phyloP scores from a whole-genome alignment of 805 yeast genomes.

The Metschnikowia koreensis region DNA sequence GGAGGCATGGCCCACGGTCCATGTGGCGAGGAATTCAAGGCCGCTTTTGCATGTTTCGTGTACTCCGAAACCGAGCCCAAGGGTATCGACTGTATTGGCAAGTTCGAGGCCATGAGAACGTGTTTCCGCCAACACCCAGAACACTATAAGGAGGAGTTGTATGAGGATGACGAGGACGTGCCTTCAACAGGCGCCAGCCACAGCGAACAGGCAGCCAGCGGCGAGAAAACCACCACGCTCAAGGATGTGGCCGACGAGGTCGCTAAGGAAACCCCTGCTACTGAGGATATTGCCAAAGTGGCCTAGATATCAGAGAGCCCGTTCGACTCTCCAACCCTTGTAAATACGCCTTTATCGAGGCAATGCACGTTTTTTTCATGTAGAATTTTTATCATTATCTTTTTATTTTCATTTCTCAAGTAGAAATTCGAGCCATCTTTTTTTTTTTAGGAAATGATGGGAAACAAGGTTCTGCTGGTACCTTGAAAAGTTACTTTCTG shows the following conservation, averaged over 20 bases:
- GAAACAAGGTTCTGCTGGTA: too few relatives aligned
- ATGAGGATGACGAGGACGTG: constrained; percentile 63
- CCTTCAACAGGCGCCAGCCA: constrained; percentile 7
- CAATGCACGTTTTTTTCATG: neutral
- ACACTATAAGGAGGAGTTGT: constrained; percentile 85
- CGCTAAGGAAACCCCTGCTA: constrained; percentile 1
- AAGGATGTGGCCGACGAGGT: neutral
- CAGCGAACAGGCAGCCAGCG: too few relatives aligned
- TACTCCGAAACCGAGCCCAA: constrained; percentile 93
- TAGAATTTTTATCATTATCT: too few relatives aligned
- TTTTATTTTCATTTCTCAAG: too few relatives aligned
- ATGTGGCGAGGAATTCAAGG: constrained; percentile 94
- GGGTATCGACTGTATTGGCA: constrained; percentile 91
- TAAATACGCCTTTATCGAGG: neutral
- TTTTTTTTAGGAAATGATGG: too few relatives aligned
- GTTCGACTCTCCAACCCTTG: neutral
- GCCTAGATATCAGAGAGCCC: neutral
- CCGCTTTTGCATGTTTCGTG: constrained; percentile 92
- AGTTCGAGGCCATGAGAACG: constrained; percentile 86
- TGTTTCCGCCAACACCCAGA: constrained; percentile 95
- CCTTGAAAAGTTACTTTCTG: too few relatives aligned
- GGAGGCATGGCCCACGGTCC: constrained; percentile 99
- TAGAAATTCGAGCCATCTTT: too few relatives aligned
- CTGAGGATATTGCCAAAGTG: neutral
- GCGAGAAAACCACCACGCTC: neutral